Conservation (phyloP, 1,284 basidiomycete genomes). For the Rhodotorula sp. region DNA sequence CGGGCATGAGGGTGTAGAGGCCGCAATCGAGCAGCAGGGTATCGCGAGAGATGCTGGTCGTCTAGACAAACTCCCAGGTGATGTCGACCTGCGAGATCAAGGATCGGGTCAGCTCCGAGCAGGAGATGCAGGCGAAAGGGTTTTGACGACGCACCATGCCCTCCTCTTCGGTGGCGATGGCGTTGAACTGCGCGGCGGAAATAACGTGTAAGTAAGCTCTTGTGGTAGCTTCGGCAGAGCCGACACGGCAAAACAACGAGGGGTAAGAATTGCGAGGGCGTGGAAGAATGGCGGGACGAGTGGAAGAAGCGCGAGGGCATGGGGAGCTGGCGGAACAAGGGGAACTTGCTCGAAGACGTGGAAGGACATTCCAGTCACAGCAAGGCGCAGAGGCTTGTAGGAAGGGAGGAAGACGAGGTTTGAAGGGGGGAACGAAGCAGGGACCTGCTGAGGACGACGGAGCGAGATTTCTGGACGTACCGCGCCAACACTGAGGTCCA, state of each 20-base stretch:
- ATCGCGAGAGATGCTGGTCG: neutral
- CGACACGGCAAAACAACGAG: too few species aligned
- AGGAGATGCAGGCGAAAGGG: too few species aligned
- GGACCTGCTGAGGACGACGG: too few species aligned
- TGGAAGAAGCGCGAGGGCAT: too few species aligned
- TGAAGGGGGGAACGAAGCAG: too few species aligned
- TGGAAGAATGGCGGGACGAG: too few species aligned
- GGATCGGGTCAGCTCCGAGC: neutral
- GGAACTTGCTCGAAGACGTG: too few species aligned
- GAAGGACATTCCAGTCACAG: too few species aligned
- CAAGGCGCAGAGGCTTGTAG: too few species aligned
- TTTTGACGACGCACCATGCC: neutral
- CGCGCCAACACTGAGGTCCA: neutral
- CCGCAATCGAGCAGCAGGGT: neutral
- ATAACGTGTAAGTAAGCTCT: neutral
- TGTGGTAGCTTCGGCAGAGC: neutral
- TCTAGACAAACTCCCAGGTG: constrained; percentile 2
- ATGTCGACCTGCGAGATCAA: neutral
- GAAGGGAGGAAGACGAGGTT: too few species aligned
- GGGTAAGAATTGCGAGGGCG: too few species aligned
- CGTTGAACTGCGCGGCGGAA: neutral
- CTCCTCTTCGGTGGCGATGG: neutral
- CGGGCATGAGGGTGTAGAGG: neutral
- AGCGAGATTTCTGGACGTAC: neutral
- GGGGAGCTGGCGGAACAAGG: too few species aligned